phyloP scores from a whole-genome alignment of 1,139 yeast genomes.

The Sugiyamaella neomexicana region DNA sequence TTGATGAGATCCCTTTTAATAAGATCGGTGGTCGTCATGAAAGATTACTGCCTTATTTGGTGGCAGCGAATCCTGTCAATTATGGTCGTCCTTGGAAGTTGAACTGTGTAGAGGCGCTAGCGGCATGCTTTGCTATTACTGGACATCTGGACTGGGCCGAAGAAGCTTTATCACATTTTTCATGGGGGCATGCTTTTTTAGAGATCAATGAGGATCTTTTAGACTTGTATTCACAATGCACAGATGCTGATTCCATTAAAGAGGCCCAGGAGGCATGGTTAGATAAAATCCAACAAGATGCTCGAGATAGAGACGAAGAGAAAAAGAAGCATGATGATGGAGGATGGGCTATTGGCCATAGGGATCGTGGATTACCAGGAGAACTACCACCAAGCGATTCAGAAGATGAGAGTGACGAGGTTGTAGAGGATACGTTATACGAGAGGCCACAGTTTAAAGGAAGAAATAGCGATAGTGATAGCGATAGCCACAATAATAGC shows the following conservation, averaged over 20 bases:
- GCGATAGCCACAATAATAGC: too few species aligned
- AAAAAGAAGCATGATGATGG: slow-evolving; percentile 54
- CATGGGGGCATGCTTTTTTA: slow-evolving; percentile 90
- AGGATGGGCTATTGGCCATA: slow-evolving; percentile 74
- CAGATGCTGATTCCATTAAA: slow-evolving; percentile 73
- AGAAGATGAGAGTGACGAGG: slow-evolving; percentile 31
- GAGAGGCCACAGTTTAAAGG: neutral
- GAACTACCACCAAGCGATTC: slow-evolving; percentile 37
- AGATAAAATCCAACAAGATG: slow-evolving; percentile 64
- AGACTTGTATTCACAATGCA: slow-evolving; percentile 71
- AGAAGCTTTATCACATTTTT: slow-evolving; percentile 69
- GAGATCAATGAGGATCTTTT: slow-evolving; percentile 79
- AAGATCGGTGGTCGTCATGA: slow-evolving; percentile 92
- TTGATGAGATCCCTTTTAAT: slow-evolving; percentile 91
- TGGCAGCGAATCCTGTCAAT: slow-evolving; percentile 96
- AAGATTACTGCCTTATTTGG: slow-evolving; percentile 82
- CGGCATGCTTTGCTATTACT: slow-evolving; percentile 94
- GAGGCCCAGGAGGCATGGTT: slow-evolving; percentile 79
- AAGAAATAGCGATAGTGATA: too few species aligned
- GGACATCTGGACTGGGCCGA: slow-evolving; percentile 92
- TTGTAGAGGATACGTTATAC: slow-evolving; percentile 34
- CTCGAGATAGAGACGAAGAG: slow-evolving; percentile 55
- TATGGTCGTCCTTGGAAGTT: slow-evolving; percentile 96
- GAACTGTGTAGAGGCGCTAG: slow-evolving; percentile 95
- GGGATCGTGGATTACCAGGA: slow-evolving; percentile 49